Conservation (phyloP, 768 basidiomycete genomes). For the Russula lepida region DNA sequence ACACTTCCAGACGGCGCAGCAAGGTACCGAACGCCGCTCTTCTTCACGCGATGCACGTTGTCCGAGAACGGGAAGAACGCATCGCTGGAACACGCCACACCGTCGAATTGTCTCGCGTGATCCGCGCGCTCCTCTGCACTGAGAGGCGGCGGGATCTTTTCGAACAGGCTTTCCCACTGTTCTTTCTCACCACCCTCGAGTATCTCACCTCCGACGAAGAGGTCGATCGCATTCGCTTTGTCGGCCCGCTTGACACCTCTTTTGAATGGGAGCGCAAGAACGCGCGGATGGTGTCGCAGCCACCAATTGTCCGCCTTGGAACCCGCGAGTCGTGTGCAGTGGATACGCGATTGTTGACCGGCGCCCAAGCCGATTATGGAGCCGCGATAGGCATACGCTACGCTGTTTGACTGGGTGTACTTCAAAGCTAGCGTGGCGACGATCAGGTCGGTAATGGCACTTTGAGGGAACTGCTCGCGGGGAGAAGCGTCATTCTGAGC, state of each 20-base stretch:
- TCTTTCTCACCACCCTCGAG: slow-evolving; percentile 82
- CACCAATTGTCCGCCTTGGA: slow-evolving; percentile 99
- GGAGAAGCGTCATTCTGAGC: background rate
- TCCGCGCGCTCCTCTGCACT: slow-evolving; percentile 60
- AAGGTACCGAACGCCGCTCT: slow-evolving; percentile 88
- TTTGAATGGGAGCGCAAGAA: slow-evolving; percentile 90
- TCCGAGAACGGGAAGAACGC: slow-evolving; percentile 99
- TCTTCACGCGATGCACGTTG: slow-evolving; percentile 87
- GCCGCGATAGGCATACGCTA: slow-evolving; percentile 88
- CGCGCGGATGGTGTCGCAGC: slow-evolving; percentile 93
- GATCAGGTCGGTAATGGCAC: slow-evolving; percentile 83
- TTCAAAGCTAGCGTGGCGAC: slow-evolving; percentile 95
- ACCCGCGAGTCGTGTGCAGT: slow-evolving; percentile 97
- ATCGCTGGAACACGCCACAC: slow-evolving; percentile 89
- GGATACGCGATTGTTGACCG: slow-evolving; percentile 97
- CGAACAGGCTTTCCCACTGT: slow-evolving; percentile 90
- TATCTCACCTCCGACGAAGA: slow-evolving; percentile 85
- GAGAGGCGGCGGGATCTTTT: slow-evolving; percentile 56
- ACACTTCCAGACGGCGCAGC: slow-evolving; percentile 91
- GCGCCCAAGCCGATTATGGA: slow-evolving; percentile 94
- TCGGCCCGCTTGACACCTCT: slow-evolving; percentile 97
- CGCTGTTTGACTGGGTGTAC: slow-evolving; percentile 99
- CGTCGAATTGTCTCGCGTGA: slow-evolving; percentile 68
- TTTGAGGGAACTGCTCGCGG: slow-evolving; percentile 51
- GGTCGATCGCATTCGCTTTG: slow-evolving; percentile 96